A percentile compares a stretch with the other conserved stretches of the same genome.
phyloP scores from a whole-genome alignment of 306 rosid genomes.

The Rosa persica region DNA sequence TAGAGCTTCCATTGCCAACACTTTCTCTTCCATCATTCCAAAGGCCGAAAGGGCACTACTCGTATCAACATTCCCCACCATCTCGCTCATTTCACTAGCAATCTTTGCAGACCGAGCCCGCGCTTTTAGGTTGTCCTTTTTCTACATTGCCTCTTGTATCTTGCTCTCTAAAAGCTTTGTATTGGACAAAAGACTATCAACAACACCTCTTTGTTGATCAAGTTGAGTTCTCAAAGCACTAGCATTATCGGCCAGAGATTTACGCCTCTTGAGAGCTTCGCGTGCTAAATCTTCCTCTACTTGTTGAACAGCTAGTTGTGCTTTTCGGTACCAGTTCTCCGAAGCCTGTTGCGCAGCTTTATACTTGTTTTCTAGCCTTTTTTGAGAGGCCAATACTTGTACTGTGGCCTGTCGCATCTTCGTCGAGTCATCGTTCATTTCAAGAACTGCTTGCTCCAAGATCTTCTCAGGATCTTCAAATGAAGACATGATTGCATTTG shows the following conservation, averaged over 20 bases:
- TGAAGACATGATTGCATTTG: constrained; percentile 74
- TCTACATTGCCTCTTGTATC: constrained; percentile 88
- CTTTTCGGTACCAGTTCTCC: constrained; percentile 91
- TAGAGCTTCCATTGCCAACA: constrained; percentile 93
- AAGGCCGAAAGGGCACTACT: constrained; percentile 90
- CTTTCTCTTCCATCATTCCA: constrained; percentile 98
- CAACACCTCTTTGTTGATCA: constrained; percentile 89
- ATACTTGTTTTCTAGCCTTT: constrained; percentile 82
- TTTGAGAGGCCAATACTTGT: constrained; percentile 88
- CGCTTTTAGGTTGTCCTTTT: constrained; percentile 90
- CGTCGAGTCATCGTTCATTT: constrained; percentile 89
- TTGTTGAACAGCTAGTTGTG: constrained; percentile 84
- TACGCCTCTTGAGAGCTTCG: constrained; percentile 89
- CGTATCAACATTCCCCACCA: constrained; percentile 86
- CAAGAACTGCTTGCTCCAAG: constrained; percentile 87
- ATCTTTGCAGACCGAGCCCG: constrained; percentile 96
- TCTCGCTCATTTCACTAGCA: constrained; percentile 79
- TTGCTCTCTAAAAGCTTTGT: constrained; percentile 96
- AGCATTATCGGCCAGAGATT: constrained; percentile 92
- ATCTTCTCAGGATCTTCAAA: constrained; percentile 97
- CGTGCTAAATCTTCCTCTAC: constrained; percentile 97
- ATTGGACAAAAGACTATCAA: constrained; percentile 85
- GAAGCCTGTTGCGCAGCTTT: constrained; percentile 85
- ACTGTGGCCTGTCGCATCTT: constrained; percentile 98
- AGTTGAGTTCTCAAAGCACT: constrained; percentile 79